phyloP scores from a whole-genome alignment of 2,329 filamentous ascomycete species.

The Gnomoniopsis smithogilvyi region DNA sequence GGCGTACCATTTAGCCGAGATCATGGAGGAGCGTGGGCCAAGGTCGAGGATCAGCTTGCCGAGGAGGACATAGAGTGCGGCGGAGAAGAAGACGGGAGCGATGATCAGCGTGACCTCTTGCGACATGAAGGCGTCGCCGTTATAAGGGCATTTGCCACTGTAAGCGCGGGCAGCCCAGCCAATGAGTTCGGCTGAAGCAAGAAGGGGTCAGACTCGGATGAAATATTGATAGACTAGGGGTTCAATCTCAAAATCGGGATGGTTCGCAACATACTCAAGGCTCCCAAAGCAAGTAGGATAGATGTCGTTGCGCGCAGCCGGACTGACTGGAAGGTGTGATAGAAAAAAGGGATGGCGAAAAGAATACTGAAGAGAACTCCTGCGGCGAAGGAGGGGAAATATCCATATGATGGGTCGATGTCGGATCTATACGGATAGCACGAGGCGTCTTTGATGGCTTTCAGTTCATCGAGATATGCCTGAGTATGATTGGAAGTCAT shows the following conservation, averaged over 20 bases:
- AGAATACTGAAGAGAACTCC: conserved; percentile 24
- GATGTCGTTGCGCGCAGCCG: conserved; percentile 22
- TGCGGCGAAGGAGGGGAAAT: conserved; percentile 23
- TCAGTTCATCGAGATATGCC: not conserved
- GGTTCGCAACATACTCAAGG: conserved; percentile 20
- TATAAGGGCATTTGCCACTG: conserved; percentile 47
- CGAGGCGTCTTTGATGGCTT: not conserved
- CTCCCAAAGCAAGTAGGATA: conserved; percentile 22
- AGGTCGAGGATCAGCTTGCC: conserved; percentile 42
- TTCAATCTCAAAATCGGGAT: not conserved
- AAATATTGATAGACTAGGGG: not conserved
- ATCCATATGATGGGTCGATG: conserved; percentile 21
- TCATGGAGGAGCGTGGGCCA: conserved; percentile 39
- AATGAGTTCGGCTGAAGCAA: conserved; percentile 35
- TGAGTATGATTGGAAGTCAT: not conserved
- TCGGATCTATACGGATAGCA: conserved; percentile 1
- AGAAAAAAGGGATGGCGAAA: conserved; percentile 23
- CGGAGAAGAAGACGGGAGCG: conserved; percentile 47
- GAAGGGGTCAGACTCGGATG: not conserved
- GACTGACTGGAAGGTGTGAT: conserved; percentile 22
- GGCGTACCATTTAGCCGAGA: conserved; percentile 41
- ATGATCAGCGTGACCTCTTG: conserved; percentile 45
- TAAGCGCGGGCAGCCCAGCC: conserved; percentile 47
- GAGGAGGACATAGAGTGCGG: conserved; percentile 47
- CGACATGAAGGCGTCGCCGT: conserved; percentile 44